Evolutionary conservation across 371 early-diverging fungal genomes (phyloP), one percentile per base, ranked within the genome.

Genomic region (Syncephalastrum sp.): DNA sequence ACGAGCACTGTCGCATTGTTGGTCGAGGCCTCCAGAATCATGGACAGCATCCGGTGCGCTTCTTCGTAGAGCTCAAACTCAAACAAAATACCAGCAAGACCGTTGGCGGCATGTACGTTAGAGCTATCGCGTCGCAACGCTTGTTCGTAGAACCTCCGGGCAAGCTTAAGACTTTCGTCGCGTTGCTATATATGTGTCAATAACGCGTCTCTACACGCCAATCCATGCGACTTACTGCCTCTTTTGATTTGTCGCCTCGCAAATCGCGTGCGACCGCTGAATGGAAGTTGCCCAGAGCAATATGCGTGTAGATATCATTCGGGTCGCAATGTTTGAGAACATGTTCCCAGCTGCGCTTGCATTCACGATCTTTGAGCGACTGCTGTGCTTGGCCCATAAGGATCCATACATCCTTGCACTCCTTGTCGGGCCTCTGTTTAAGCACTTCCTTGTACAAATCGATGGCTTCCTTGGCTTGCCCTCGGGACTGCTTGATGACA

Each of bases 281-380:
- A 59, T 90, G 86, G 48, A 86, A 86, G 69, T 95, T 93, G 19
- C 96, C 97, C 1, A 92, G 81, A 15, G 87, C 82, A 56, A 88
- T 78, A 33, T 95, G 84, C 1, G 94, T 86, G 63, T 91, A 92
- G 7, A 85, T 50, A 63, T 95, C 91, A 54, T 94, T 82, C 48
- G 84, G 86, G 62, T 93, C 88, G 45, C 90, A 83, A 17, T 87
- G 82, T 57, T 82, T 82, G 6, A 95, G 75, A 0, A 96, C 87
- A 41, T 83, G 77, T 67, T 94, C 95, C 63, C 83, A 87, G 0
- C 87, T 82, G 47, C 86, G 79, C 41, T 91, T 83, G 21, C 88
- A 84, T 8, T 81, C 73, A 47, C 82, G 79, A 59, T 87, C 79
- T 33, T 82, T 80, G 49, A 72, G 78, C 8, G 74, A 69, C 33